Evolutionary conservation across 2,329 filamentous ascomycete species (phyloP).

Genomic region (Cladorrhinum sp.): DNA sequence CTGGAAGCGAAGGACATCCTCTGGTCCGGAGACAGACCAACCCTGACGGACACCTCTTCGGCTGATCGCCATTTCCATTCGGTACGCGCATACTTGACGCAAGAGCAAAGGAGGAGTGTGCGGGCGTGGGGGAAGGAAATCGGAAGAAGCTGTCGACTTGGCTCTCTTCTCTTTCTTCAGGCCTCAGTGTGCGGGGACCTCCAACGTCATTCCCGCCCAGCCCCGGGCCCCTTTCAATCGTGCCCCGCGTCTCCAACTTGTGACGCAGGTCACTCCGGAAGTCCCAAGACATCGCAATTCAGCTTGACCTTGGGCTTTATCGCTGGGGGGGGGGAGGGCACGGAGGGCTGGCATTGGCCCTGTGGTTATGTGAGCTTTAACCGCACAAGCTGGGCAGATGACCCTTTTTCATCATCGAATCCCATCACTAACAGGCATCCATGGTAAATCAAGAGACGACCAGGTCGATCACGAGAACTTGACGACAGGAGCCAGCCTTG

Average conservation of each 20-base stretch:
- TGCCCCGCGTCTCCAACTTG: not conserved
- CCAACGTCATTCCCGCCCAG: conserved; percentile 7
- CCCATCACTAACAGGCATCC: not conserved
- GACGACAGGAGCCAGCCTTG: not conserved
- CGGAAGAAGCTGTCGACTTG: not conserved
- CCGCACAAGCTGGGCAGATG: conserved; percentile 12
- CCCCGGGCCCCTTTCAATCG: not conserved
- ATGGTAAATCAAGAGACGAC: not conserved
- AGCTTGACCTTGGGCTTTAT: not conserved
- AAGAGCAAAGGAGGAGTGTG: not conserved
- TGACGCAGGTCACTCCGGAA: conserved; percentile 5
- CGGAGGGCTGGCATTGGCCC: not conserved
- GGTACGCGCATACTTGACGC: not conserved
- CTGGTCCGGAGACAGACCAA: conserved; percentile 25
- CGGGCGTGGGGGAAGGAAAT: not conserved
- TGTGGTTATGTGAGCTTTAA: conserved; percentile 8
- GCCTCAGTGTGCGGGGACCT: not conserved
- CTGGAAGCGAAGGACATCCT: conserved; percentile 24
- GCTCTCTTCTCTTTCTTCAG: not conserved
- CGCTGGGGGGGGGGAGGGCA: not conserved
- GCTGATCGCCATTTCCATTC: not conserved
- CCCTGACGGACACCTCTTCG: not conserved
- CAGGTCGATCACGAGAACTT: not conserved
- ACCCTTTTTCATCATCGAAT: not conserved
- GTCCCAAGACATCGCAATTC: not conserved